Evolutionary conservation across 768 basidiomycete species (phyloP), one percentile per base, ranked within the genome.

Genomic region (Suillus americanus): DNA sequence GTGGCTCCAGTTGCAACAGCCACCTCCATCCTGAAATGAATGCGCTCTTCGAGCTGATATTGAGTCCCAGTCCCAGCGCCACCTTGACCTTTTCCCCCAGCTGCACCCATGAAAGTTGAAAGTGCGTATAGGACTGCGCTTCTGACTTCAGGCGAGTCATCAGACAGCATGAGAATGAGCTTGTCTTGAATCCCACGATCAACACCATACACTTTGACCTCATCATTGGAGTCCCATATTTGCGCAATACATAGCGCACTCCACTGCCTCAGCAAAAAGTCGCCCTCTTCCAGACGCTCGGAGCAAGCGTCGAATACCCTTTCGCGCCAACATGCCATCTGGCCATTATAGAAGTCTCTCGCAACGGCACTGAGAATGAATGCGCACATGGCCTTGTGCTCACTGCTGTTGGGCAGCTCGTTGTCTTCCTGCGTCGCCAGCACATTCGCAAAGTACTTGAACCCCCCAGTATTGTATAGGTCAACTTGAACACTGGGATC

Each of bases 371-470:
- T 85, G 33, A 99, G 87, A 69, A 98, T 95, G 79, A 99, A 99
- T 1, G 95, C 92, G 74, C 96, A 99, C 97, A 99, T 99, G 1
- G 97, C 95, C 68, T 94, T 92, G 76, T 98, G 95, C 74, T 99
- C 97, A 5, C 92, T 91, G 60, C 89, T 88, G 76, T 99, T 97
- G 0, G 96, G 95, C n/a, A 98, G 86, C 48, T 85, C 74, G 62
- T 79, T 68, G 62, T 92, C 91, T 45, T 92, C 89, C 64, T 82
- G 83, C 33, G 87, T 81, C 8, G 85, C 86, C 8, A 96, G 82
- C 37, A 95, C 88, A 35, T 86, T 85, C 28, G 92, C 88, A 68
- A 96, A 96, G 73, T 95, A 96, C 65, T 87, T 89, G 81, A 90
- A 95, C 3, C 91, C 91, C 66, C 87, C 85, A 5, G 89, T 82